Base-by-base conservation (phyloP, 2,329 filamentous ascomycete genomes). In the Scytalidium lignicola region DNA sequence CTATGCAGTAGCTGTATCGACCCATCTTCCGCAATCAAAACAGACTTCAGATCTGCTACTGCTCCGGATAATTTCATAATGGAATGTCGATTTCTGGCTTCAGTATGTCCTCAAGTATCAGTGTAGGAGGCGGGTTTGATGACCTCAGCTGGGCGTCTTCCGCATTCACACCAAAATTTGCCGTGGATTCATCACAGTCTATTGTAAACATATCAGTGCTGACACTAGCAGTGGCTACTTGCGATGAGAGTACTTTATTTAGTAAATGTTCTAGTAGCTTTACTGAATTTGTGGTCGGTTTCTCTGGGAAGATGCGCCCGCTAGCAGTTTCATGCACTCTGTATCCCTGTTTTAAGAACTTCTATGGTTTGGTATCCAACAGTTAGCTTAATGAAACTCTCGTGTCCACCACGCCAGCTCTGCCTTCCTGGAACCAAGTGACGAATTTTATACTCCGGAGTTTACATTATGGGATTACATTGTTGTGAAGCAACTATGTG, bases 381-480 rank as follows among this genome's bases (percentile, higher is more conserved):
- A 40, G 46, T 26, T 12, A 48, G 15, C 46, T 48, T 15, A 23
- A 37, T 12, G 46, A 48, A 23, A 48, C 18, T 6, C 15, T 48
- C 8, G 32, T 48, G 10, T 48, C 46, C n/a, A 44, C 47, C 4
- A 20, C 41, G 5, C 41, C 19, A 22, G 41, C 19, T 21, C 41
- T 43, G 9, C 4, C 6, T 26, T 20, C 18, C 5, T 26, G 10
- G 19, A 43, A 20, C 15, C 41, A 20, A 26, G 41, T 18, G 41
- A 43, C 10, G 41, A 20, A 7, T 13, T 20, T 21, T 20, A 26
- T 21, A 3, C 12, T 26, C 8, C 17, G 22, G 19, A 5, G 5
- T 20, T 13, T 20, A 22, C 32, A 37, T n/a, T 37, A 17, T 13
- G 32, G 32, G n/a, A 43, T 26, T 43, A 43, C n/a, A 13, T n/a